These are phyloP conservation scores for Vickermania ingenoplastis DNA, from an alignment of 208 protist species.

Conservation along the genomic window DNA sequence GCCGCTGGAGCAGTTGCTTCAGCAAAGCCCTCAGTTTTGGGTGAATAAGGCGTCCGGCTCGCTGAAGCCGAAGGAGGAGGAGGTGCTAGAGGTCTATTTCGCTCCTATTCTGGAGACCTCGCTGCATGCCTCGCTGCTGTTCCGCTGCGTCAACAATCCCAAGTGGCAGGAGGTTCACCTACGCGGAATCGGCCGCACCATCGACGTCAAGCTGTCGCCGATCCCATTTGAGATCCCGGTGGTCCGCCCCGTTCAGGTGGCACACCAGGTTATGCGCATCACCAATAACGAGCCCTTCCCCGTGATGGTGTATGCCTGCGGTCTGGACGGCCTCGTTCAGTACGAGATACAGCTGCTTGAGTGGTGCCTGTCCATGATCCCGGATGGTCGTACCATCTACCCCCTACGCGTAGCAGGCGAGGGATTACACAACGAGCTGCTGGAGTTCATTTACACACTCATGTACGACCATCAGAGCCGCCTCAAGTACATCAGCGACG, in stretches of 20 bases:
- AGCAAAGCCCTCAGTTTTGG: constrained; percentile 47
- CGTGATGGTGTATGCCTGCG: constrained; percentile 84
- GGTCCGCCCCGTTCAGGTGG: constrained; percentile 58
- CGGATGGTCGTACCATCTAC: constrained; percentile 44
- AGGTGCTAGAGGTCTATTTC: constrained; percentile 65
- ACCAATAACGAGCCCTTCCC: constrained; percentile 76
- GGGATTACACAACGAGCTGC: constrained; percentile 45
- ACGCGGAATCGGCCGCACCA: constrained; percentile 16
- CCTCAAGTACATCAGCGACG: constrained; percentile 8
- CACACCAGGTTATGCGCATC: constrained; percentile 52
- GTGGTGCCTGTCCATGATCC: constrained; percentile 15
- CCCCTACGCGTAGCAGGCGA: constrained; percentile 51
- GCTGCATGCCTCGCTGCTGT: constrained; percentile 24
- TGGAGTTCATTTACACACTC: constrained; percentile 50
- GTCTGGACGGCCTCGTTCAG: constrained; percentile 64
- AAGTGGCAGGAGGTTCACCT: constrained; percentile 42
- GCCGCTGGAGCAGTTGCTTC: not conserved
- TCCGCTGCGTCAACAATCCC: constrained; percentile 52
- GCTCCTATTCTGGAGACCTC: constrained; percentile 15
- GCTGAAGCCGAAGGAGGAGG: constrained; percentile 46
- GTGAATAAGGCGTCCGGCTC: constrained; percentile 47
- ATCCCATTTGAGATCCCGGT: constrained; percentile 50
- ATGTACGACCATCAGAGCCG: constrained; percentile 19
- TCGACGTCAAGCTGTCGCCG: constrained; percentile 38
- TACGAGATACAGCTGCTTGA: constrained; percentile 63